phyloP scores from a whole-genome alignment of 495 filamentous ascomycete genomes.

The Tuber umbilicatum region DNA sequence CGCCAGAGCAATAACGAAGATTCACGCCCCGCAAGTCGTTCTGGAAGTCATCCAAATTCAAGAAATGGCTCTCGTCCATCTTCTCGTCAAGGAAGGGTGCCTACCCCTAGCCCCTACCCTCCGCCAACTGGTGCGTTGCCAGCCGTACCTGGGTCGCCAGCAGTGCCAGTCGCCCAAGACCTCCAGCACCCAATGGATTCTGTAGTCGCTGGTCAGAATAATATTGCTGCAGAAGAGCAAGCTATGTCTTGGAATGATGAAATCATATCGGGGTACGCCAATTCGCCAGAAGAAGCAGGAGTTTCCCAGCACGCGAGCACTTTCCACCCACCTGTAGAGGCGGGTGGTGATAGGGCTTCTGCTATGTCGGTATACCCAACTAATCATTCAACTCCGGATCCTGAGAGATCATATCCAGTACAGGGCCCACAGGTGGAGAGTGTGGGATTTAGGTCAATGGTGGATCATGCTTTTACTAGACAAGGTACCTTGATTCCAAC shows the following conservation, averaged over 20 bases:
- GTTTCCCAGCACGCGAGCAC: background rate
- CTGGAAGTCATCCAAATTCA: slow-evolving; percentile 27
- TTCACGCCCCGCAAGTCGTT: slow-evolving; percentile 22
- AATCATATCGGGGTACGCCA: slow-evolving; percentile 34
- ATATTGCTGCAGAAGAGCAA: background rate
- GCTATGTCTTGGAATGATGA: slow-evolving; percentile 31
- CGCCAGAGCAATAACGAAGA: slow-evolving; percentile 11
- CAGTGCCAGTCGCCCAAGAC: background rate
- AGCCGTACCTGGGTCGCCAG: slow-evolving; percentile 13
- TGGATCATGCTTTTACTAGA: slow-evolving; percentile 23
- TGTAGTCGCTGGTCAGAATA: background rate
- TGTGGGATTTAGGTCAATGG: slow-evolving; percentile 29
- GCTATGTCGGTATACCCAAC: background rate
- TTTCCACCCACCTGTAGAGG: background rate
- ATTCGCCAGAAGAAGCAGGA: slow-evolving; percentile 16
- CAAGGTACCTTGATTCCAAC: slow-evolving; percentile 24
- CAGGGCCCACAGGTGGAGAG: slow-evolving; percentile 8
- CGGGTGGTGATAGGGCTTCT: background rate
- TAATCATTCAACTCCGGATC: background rate
- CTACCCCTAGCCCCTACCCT: slow-evolving; percentile 30
- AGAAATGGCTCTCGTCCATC: slow-evolving; percentile 22
- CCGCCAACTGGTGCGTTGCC: slow-evolving; percentile 30
- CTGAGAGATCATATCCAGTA: background rate
- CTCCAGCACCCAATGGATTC: background rate
- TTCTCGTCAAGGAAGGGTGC: slow-evolving; percentile 24